Conservation (phyloP, 2,329 filamentous ascomycete species). For the Sporothrix schenckii region DNA sequence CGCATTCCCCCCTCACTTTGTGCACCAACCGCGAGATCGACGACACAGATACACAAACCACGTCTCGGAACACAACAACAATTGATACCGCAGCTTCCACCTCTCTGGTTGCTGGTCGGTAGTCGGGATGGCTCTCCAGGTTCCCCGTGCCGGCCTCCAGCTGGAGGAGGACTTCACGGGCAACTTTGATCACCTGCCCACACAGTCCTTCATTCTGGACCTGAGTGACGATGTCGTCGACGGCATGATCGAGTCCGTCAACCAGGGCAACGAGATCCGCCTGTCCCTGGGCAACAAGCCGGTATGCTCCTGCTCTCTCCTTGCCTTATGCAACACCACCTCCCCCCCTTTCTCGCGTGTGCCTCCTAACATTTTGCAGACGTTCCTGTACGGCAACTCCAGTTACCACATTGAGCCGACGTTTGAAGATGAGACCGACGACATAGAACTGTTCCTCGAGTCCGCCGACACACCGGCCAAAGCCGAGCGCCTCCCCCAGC, state of each 20-base stretch:
- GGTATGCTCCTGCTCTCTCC: conserved; percentile 50
- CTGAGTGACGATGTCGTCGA: conserved; percentile 62
- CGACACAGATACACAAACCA: conserved; percentile 6
- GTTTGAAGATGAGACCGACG: conserved; percentile 52
- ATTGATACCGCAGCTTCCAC: conserved; percentile 4
- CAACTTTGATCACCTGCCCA: conserved; percentile 50
- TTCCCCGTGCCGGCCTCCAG: conserved; percentile 61
- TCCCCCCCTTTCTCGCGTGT: conserved; percentile 26
- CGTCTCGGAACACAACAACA: conserved; percentile 1
- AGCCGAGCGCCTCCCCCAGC: conserved; percentile 54
- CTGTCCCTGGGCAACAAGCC: conserved; percentile 61
- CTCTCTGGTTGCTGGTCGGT: conserved; percentile 37
- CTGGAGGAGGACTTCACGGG: conserved; percentile 59
- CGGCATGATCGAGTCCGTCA: conserved; percentile 63
- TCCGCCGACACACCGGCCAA: conserved; percentile 53
- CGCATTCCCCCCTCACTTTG: background rate
- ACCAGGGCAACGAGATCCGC: conserved; percentile 59
- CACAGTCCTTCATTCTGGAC: conserved; percentile 62
- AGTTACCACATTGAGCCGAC: conserved; percentile 51
- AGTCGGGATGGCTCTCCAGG: conserved; percentile 49
- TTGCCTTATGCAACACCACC: background rate
- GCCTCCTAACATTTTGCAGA: conserved; percentile 45
- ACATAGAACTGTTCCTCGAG: conserved; percentile 53
- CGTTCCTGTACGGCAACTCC: conserved; percentile 57
- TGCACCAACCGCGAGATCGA: background rate